Base-by-base conservation (phyloP, 805 yeast genomes). In the Tetrapisispora phaffii region DNA sequence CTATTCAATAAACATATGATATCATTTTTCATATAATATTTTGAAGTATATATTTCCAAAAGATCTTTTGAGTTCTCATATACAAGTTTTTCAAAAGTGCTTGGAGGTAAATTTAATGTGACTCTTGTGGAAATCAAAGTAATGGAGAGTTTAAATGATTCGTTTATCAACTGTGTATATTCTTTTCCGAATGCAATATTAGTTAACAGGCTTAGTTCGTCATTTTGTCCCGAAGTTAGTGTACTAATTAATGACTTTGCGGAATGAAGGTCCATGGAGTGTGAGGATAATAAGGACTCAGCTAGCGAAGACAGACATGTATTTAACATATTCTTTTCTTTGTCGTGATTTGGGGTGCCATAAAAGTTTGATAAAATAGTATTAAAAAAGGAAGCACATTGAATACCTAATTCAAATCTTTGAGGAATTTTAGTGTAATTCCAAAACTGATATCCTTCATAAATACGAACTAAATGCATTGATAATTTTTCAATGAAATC, bases 381-480 rank as follows among this genome's bases (percentile, higher is more conserved):
- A 10, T 73, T 64, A 56, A 86, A 82, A 2, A 79, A 66, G 21
- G 70, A 70, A 13, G 81, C 66, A 6, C 79, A 69, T 42, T 69
- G 63, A 6, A 71, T 65, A 0, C 89, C 87, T 37, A 87, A 68
- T 51, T 77, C 74, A 51, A 76, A 69, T 49, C 79, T 77, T 55
- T 87, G 85, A 39, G 67, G 61, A 1, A 76, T 65, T 10, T 72
- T 60, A 26, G 68, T 65, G 60, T 78, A 88, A 50, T 78, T 74
- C 84, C 95, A 86, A 56, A 73, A 76, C 3, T 73, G 65, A 52
- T 80, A 84, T 51, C 85, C 79, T 55, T 87, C 96, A 63, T 80
- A 85, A 0, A 85, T 75, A 42, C 75, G 75, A n/a, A 85, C 63
- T 34, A 79, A 66, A 59, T 82, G 84, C 4, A 66, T 59, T 1